phyloP scores from a whole-genome alignment of 495 filamentous ascomycete species.

The Ramalina peruviana region DNA sequence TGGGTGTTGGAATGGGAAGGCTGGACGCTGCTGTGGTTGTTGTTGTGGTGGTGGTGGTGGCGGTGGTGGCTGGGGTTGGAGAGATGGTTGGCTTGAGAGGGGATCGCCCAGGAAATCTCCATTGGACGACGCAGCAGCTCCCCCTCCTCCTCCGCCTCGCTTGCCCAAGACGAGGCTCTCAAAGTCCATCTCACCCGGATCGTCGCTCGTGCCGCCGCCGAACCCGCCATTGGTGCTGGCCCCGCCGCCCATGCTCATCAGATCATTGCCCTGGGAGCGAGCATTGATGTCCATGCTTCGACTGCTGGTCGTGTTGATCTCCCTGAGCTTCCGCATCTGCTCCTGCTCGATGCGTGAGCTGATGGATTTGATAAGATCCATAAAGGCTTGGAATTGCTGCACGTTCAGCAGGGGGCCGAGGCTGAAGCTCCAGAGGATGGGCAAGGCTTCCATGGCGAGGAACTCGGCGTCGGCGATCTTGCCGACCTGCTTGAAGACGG shows the following conservation, averaged over 20 bases:
- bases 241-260: constrained; percentile 25
- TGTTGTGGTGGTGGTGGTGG: constrained; percentile 8
- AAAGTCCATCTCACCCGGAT: constrained; percentile 55
- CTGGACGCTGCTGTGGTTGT: constrained; percentile 21
- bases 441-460: constrained; percentile 79
- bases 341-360: constrained; percentile 73
- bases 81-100: constrained; percentile 6
- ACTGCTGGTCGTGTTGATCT: constrained; percentile 39
- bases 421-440: constrained; percentile 81
- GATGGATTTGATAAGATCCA: constrained; percentile 70
- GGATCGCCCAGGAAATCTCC: constrained; percentile 23
- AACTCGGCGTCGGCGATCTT: constrained; percentile 79
- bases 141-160: constrained; percentile 8
- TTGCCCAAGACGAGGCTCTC: constrained; percentile 73
- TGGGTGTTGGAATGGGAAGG: constrained; percentile 33
- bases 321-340: constrained; percentile 72
- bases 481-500: constrained; percentile 72
- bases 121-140: constrained; percentile 9
- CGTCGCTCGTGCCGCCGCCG: constrained; percentile 21
- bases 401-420: constrained; percentile 80
- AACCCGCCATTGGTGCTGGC: constrained; percentile 17
- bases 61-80: constrained; percentile 18
- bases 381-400: constrained; percentile 75
- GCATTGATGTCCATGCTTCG: constrained; percentile 9
- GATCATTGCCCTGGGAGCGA: constrained; percentile 24